Conservation (phyloP, 768 basidiomycete genomes). For the Dictyophora rubrovolvata region DNA sequence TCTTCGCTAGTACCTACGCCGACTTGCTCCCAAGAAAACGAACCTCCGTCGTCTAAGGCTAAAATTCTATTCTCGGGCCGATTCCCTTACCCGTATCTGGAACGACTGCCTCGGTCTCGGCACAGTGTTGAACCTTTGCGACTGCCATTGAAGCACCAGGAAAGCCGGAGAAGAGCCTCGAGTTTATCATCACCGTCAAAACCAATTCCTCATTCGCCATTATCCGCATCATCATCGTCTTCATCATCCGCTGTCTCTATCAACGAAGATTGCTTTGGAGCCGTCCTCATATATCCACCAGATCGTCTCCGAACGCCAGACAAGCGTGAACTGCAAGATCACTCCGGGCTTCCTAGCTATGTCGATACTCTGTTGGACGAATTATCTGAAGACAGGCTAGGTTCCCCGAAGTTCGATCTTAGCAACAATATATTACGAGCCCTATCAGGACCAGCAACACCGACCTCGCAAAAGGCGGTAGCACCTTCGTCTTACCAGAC, state of each 20-base stretch:
- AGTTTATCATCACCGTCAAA: background rate
- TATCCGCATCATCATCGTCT: background rate
- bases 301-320: background rate
- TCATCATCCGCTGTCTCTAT: background rate
- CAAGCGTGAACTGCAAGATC: background rate
- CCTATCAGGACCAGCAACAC: background rate
- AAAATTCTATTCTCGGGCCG: background rate
- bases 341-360: conserved; percentile 1
- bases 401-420: background rate
- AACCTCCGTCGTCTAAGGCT: background rate
- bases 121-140: conserved; percentile 6
- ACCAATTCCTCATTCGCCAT: background rate
- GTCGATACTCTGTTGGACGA: conserved; percentile 4
- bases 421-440: background rate
- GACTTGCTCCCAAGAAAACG: background rate
- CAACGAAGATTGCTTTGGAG: background rate
- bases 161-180: background rate
- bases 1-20: background rate
- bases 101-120: conserved; percentile 5
- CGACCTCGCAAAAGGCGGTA: background rate
- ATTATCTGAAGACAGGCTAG: background rate
- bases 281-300: background rate
- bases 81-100: background rate
- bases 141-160: background rate
- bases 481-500: background rate